Base-by-base conservation (phyloP, 1,139 yeast species). In the Geotrichum siamense region DNA sequence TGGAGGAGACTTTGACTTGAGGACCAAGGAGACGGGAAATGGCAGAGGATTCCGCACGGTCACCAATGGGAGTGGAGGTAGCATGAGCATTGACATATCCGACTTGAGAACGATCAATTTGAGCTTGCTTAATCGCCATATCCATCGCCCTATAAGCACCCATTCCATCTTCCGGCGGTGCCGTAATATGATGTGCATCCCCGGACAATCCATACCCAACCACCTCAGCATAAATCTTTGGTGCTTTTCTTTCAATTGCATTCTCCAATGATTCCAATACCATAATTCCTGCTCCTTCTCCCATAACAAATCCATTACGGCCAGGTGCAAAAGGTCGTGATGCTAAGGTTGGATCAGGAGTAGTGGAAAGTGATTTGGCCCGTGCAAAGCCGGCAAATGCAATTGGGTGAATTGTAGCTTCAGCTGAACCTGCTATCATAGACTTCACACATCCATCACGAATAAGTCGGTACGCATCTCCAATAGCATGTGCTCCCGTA, bases 31-130 rank as follows among this genome's bases (percentile, higher is more conserved):
- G 59, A 3, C 60, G 45, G 41, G 68, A 63, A 44, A 91, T 79
- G 2, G 97, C 98, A 38, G 63, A 62, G 55, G 82, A 79, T 59
- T 93, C 99, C 0, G 96, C 94, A 17, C 78, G 66, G 58, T 93
- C 99, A 3, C 99, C 99, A 6, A 89, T 68, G 5, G 69, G 67
- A 0, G 99, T 93, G 0, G 96, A 84, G 0, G 99, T 93, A 0
- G 99, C 98, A 63, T 93, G 99, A 1, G 98, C 97, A 63, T 93
- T 93, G 41, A 93, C 71, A 58, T 87, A 91, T 43, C 74, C 86
- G 6, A 91, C 68, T 3, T 75, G 67, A 2, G 57, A 42, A 0
- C 78, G 71, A 1, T 57, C 55, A 2, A 74, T 51, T 0, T 61
- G 60, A 1, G 82, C 79, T 29, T 71, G 67, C 20, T 64, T 60